Evolutionary conservation across 192 early-diverging fungal genomes (phyloP), one percentile per base, ranked within the genome.

Genomic region (Coemansia sp.): DNA sequence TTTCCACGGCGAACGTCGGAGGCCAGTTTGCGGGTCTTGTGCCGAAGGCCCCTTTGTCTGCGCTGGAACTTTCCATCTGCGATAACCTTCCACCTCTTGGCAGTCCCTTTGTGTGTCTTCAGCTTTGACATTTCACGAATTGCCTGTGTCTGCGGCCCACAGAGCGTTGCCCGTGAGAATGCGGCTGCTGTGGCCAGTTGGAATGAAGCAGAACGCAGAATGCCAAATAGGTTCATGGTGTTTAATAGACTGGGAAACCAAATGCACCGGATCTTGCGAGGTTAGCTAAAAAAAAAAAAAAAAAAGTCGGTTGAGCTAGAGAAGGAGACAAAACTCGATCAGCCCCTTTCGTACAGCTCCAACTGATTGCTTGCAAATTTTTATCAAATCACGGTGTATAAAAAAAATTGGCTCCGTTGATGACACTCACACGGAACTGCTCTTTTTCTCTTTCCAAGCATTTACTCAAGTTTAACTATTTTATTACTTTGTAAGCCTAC

Each of bases 11-110:
- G 79, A 21, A 62, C 35, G n/a, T 66, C 67, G 5, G 79, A 68
- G 23, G 71, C 34, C 36, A 82, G 74, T 7, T 72, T 67, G 51
- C 74, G 68, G 68, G 72, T 82, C 45, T 73, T 63, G 41, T 82
- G 79, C 34, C 79, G 79, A 23, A 82, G 61, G 12, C 79, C 79
- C 30, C 43, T 39, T 62, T 76, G 79, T n/a, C 71, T 35, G 20
- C 79, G 79, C 74, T 76, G 67, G 60, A 67, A 82, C 16, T 71
- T 46, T 0, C 79, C 79, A 30, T 73, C 69, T 38, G 74, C 79
- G n/a, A 82, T 58, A 3, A 74, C 71, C 71, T 76, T 82, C 79
- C 79, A 82, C 59, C 79, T 56, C 71, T 82, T 82, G 55, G 74
- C 66, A 2, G 79, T 60, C 51, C 74, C 79, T 67, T 82, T 82